Base-by-base conservation (phyloP, 1,284 basidiomycete genomes). In the Papiliotrema flavescens region DNA sequence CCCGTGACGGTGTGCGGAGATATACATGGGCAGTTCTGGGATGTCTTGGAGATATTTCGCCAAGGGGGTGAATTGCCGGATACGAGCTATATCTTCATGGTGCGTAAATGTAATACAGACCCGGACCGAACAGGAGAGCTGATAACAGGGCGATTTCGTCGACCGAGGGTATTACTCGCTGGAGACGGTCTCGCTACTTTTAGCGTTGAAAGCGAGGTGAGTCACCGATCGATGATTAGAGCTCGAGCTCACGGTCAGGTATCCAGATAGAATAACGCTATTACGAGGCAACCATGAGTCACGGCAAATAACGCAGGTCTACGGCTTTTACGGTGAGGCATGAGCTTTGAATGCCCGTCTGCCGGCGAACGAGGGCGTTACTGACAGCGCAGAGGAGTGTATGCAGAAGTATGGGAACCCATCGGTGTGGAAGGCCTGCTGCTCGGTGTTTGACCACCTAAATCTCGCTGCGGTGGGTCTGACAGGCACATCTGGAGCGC, bases 21-120 rank as follows among this genome's bases (percentile, higher is more conserved):
- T 73, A 93, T 96, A 47, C 92, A 95, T 69, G 92, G 92, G 22
- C 92, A 96, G 75, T 93, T 96, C 73, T 97, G 91, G 91, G 92
- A 97, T 71, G 80, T 97, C 22, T 79, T 94, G 19, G 93, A 98
- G 79, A 80, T 98, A 35, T 80, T 98, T 64, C 79, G 90, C 64
- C 89, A 91, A 59, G 95, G 94, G 8, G 95, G 94, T 6, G 83
- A 85, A 65, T 84, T 89, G 0, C 90, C 90, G 2, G 87, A 86
- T 57, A 97, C 91, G 58, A 91, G 89, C 68, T 98, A 98, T 76
- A 90, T 98, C 58, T 97, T 98, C 74, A 98, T 98, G 94, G 92
- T 88, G 55, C 60, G 77, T 36, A 40, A 2, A 17, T 35, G 22
- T 42, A 34, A 24, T 22, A 36, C 19, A 24, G 23, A 22, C 37